A percentile compares a stretch with the other conserved stretches of the same genome.
Conservation (phyloP, 2,329 filamentous ascomycete species). For the Aspergillus ustus region DNA sequence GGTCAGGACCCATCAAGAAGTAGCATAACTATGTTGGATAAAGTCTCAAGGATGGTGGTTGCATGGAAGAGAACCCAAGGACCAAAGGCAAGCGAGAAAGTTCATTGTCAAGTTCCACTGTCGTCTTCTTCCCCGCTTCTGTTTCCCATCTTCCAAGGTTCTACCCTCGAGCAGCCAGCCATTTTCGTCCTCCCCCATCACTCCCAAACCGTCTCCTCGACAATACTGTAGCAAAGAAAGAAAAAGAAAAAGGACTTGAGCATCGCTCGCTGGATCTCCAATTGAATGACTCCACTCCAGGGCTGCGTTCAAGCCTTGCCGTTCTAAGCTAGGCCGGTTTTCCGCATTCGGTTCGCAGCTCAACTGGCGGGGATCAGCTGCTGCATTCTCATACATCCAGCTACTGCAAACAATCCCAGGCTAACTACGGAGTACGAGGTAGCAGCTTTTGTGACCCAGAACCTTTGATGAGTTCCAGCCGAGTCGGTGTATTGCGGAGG, state of each 20-base stretch:
- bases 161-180: constrained; percentile 4
- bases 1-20: background rate
- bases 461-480: constrained; percentile 13
- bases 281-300: too few species aligned
- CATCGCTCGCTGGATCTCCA: constrained; percentile 2
- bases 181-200: background rate
- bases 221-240: background rate
- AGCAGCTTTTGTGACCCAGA: constrained; percentile 15
- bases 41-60: background rate
- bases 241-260: background rate
- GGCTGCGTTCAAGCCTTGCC: background rate
- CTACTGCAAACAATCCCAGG: constrained; percentile 21
- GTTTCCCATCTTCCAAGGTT: background rate
- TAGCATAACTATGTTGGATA: background rate
- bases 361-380: background rate
- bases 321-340: background rate
- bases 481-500: constrained; percentile 18
- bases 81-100: background rate
- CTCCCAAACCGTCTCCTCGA: background rate
- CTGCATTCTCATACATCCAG: constrained; percentile 3
- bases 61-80: background rate
- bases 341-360: constrained; percentile 12
- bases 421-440: background rate
- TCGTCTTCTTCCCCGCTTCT: background rate
- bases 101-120: background rate